Evolutionary conservation across 2,329 filamentous ascomycete species (phyloP).

Genomic region (Coleophoma crateriformis): DNA sequence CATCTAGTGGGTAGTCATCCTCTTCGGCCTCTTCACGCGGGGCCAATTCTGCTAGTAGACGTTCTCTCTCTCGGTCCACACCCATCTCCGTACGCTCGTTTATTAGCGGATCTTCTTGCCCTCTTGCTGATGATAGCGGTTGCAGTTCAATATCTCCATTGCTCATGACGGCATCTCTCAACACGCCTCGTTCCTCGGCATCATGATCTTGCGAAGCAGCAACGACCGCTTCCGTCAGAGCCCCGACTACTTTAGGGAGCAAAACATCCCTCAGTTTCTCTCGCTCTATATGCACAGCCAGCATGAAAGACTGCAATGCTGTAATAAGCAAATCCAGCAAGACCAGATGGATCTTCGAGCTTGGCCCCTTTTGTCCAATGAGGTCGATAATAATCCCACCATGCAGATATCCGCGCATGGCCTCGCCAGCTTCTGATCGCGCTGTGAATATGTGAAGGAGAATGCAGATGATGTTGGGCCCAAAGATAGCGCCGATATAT

Average conservation of each 20-base stretch:
- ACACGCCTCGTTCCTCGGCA: constrained; percentile 25
- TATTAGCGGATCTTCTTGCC: too few species aligned
- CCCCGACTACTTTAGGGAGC: constrained; percentile 3
- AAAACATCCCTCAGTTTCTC: constrained; percentile 37
- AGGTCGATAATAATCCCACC: constrained; percentile 64
- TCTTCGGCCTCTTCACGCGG: constrained; percentile 11
- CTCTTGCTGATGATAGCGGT: constrained; percentile 2
- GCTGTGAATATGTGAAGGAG: constrained; percentile 52
- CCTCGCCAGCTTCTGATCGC: constrained; percentile 51
- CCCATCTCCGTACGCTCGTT: constrained; percentile 6
- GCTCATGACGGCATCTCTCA: constrained; percentile 14
- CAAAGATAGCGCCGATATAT: constrained; percentile 52
- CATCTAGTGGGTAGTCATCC: constrained; percentile 20
- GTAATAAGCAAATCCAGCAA: constrained; percentile 51
- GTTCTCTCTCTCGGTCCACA: constrained; percentile 13
- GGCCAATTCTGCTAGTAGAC: constrained; percentile 16
- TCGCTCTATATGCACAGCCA: constrained; percentile 55
- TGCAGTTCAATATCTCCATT: constrained; percentile 24
- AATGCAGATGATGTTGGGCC: constrained; percentile 55
- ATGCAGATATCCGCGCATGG: constrained; percentile 59
- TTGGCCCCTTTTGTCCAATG: constrained; percentile 59
- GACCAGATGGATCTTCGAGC: constrained; percentile 49
- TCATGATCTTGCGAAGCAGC: constrained; percentile 21
- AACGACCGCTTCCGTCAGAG: constrained; percentile 9
- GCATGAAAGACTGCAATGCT: constrained; percentile 56